Percentiles rank a stretch among this genome's conserved stretches.
phyloP scores from a whole-genome alignment of 306 rosid genomes.

The Vigna angularis region DNA sequence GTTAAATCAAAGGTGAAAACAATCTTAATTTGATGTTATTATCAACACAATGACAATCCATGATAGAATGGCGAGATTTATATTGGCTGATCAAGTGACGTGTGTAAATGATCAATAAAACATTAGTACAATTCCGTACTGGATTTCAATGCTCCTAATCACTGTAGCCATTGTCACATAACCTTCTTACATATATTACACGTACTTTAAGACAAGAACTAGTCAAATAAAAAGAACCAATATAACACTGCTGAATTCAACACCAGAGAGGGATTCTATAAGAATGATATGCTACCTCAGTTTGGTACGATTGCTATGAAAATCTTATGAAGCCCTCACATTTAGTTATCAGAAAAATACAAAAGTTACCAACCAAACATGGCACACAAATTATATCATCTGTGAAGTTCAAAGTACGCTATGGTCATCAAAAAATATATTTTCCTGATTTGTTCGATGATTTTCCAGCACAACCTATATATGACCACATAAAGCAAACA shows the following conservation, averaged over 20 bases:
- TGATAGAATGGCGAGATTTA: too few species aligned
- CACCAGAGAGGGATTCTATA: not conserved
- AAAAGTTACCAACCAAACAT: constrained; percentile 19
- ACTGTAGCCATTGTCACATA: not conserved
- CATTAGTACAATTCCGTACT: constrained; percentile 21
- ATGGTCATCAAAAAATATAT: constrained; percentile 9
- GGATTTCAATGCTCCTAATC: constrained; percentile 7
- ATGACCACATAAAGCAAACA: constrained; percentile 21
- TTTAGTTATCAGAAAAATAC: not conserved
- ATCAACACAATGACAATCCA: not conserved
- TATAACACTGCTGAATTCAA: not conserved
- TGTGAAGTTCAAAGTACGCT: constrained; percentile 16
- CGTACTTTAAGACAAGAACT: constrained; percentile 21
- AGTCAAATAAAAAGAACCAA: constrained; percentile 13
- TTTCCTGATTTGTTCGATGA: constrained; percentile 10
- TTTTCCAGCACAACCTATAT: not conserved
- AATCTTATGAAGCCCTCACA: constrained; percentile 10
- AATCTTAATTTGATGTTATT: constrained; percentile 31
- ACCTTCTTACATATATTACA: constrained; percentile 16
- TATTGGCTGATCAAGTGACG: not conserved
- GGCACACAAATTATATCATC: not conserved
- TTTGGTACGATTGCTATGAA: constrained; percentile 18
- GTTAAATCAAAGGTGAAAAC: constrained; percentile 31
- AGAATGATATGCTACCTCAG: constrained; percentile 1
- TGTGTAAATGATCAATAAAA: not conserved